Conservation (phyloP, 2,329 filamentous ascomycete genomes). For the Fusarium sp. region DNA sequence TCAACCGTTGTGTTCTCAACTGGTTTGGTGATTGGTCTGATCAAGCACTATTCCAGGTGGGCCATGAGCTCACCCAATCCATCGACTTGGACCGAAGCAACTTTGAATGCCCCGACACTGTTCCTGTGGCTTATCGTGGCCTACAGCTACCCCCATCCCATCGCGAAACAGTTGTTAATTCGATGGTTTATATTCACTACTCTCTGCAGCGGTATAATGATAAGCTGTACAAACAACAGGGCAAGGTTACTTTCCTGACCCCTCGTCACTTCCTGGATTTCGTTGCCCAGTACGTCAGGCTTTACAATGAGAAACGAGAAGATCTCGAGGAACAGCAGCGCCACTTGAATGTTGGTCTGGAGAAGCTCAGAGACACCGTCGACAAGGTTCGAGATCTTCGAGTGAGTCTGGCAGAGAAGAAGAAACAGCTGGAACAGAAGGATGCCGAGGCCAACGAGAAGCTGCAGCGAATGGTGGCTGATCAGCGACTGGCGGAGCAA, state of each 20-base stretch:
- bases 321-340: constrained; percentile 98
- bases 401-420: constrained; percentile 92
- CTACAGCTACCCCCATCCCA: constrained; percentile 88
- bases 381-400: constrained; percentile 96
- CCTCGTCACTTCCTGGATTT: constrained; percentile 98
- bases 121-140: constrained; percentile 91
- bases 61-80: constrained; percentile 94
- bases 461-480: constrained; percentile 94
- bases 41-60: constrained; percentile 97
- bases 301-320: constrained; percentile 98
- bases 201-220: constrained; percentile 91
- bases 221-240: constrained; percentile 90
- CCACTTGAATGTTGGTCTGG: constrained; percentile 96
- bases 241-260: constrained; percentile 91
- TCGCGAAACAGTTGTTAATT: constrained; percentile 92
- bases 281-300: constrained; percentile 94
- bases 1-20: constrained; percentile 99
- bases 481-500: constrained; percentile 94
- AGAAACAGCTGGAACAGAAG: constrained; percentile 91
- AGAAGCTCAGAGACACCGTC: constrained; percentile 96
- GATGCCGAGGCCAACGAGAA: constrained; percentile 97
- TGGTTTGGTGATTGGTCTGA: constrained; percentile 99
- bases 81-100: constrained; percentile 91
- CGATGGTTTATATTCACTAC: constrained; percentile 99
- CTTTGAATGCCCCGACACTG: constrained; percentile 88